Percentiles rank a stretch among this genome's conserved stretches.
Evolutionary conservation across 78 protist genomes (phyloP).

Genomic region (Mantamonas sphyraenae): DNA sequence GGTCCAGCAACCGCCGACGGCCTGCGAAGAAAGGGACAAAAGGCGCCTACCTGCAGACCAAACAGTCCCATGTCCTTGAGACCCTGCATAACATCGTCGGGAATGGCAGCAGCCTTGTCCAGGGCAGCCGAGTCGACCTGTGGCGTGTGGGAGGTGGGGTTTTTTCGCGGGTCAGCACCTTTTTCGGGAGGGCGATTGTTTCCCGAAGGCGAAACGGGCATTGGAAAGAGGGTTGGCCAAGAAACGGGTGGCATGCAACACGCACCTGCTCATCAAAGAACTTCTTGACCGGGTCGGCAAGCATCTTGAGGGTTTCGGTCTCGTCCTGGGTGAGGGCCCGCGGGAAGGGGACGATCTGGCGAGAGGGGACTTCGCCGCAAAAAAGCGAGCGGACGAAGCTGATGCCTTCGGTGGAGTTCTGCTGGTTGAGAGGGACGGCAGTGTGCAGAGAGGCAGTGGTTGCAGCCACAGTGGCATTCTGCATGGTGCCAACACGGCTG

Average conservation of each 20-base stretch:
- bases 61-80: slow-evolving; percentile 14
- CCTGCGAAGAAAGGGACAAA: too few relatives aligned
- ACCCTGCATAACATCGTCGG: slow-evolving; percentile 6
- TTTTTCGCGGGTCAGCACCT: not conserved
- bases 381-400: too few relatives aligned
- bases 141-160: not conserved
- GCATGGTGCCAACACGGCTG: too few relatives aligned
- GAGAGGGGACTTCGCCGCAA: too few relatives aligned
- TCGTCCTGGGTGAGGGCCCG: not conserved
- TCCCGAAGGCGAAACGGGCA: too few relatives aligned
- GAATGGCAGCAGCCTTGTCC: not conserved
- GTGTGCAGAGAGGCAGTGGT: too few relatives aligned
- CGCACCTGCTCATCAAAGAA: not conserved
- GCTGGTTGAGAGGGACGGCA: too few relatives aligned
- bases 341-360: not conserved
- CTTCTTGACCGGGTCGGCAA: slow-evolving; percentile 10
- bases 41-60: too few relatives aligned
- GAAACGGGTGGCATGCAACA: not conserved
- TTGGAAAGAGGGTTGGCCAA: not conserved
- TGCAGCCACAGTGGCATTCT: too few relatives aligned
- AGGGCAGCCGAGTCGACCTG: not conserved
- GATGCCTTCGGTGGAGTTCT: too few relatives aligned
- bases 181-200: too few relatives aligned
- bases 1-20: too few relatives aligned
- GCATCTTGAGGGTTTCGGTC: not conserved